Evolutionary conservation across 139 green algal genomes (phyloP), one percentile per base, ranked within the genome.

Genomic region (Chlamydomonas sphaeroides): DNA sequence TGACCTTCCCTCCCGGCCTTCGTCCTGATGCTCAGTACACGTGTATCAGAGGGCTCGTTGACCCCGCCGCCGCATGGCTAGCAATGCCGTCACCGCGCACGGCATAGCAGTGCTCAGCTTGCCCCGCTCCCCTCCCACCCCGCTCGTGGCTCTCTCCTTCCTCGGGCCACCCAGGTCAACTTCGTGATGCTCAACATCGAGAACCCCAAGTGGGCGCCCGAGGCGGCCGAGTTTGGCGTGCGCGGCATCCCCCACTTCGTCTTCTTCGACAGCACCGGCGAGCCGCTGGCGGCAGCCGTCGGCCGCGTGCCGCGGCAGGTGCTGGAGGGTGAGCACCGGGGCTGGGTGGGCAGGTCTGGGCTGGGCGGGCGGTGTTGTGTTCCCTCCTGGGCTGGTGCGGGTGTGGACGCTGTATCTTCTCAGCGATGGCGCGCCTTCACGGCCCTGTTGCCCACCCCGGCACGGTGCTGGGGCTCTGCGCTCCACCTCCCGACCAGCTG

Each of bases 111-210:
- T n/a, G n/a, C n/a, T n/a, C 36, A 42, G 6, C 36, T 21, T 45
- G 25, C 61, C 61, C 11, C 23, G 23, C 33, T 30, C 33, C n/a
- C 33, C 65, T 71, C 25, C 65, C 30, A 17, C 32, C 38, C 39
- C 36, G 36, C 3, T 62, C 42, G 25, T n/a, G n/a, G n/a, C n/a
- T n/a, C n/a, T n/a, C n/a, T n/a, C n/a, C n/a, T n/a, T n/a, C n/a
- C n/a, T 10, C 28, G n/a, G 8, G 26, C 56, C 63, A 1, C 23
- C 18, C 56, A 89, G 63, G 91, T 99, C 14, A 99, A 99, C 87
- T 99, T 98, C 88, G 97, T 99, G 33, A 95, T 98, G 90, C 89
- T 99, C 8, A 99, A 99, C 89, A 93, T 99, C 30, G 97, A 99
- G n/a, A 99, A 99, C 91, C 82, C 86, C 45, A 98, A 97, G 84